Conservation (phyloP, 768 basidiomycete genomes). For the Galerina marginata region DNA sequence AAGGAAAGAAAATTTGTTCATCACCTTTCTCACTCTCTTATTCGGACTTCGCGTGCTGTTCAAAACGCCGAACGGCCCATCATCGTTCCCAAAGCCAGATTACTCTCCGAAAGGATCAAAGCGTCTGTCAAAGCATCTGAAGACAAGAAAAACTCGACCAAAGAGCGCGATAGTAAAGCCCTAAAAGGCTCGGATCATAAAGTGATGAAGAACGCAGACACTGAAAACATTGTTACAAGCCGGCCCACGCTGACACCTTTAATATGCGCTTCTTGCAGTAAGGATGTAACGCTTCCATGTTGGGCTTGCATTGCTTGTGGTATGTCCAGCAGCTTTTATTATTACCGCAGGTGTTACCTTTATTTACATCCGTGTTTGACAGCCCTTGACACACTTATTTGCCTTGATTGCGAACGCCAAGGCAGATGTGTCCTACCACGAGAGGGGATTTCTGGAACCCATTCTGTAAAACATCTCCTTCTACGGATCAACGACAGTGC, state of each 20-base stretch:
- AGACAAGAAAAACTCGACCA: background rate
- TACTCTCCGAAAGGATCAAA: constrained; percentile 7
- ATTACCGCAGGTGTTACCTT: no score
- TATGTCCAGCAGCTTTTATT: background rate
- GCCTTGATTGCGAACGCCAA: background rate
- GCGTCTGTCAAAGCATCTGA: constrained; percentile 4
- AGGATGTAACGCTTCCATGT: constrained; percentile 2
- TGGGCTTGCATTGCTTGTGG: constrained; percentile 2
- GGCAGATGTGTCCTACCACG: background rate
- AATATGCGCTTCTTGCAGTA: constrained; percentile 7
- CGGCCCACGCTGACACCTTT: background rate
- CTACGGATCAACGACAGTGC: constrained; percentile 3
- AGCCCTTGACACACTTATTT: background rate
- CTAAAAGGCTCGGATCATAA: background rate
- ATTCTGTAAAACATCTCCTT: background rate
- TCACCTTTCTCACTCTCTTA: constrained; percentile 4
- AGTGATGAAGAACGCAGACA: background rate
- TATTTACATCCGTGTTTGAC: background rate
- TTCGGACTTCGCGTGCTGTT: background rate
- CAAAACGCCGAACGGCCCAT: background rate
- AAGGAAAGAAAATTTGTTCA: constrained; percentile 5
- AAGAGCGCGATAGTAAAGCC: background rate
- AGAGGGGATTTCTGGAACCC: background rate
- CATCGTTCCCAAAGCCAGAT: constrained; percentile 1
- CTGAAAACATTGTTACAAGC: background rate